A percentile compares a stretch with the other conserved stretches of the same genome.
Evolutionary conservation across 805 yeast genomes (phyloP).

Genomic region (Kuraishia piskuri): DNA sequence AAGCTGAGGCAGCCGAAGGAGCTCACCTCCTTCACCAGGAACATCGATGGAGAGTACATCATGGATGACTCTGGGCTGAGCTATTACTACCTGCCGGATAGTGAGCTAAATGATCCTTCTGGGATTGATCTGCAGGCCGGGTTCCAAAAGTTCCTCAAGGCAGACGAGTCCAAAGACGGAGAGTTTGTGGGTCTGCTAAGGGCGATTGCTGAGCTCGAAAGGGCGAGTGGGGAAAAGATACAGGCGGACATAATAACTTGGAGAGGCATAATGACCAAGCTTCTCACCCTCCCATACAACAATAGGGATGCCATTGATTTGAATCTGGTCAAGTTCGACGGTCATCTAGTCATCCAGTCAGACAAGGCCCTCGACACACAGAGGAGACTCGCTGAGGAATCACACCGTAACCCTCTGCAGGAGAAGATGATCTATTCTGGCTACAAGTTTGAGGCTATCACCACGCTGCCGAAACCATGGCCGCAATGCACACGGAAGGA

Average conservation of each 20-base stretch:
- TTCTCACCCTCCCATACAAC: slow-evolving; percentile 61
- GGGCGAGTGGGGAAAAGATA: slow-evolving; percentile 30
- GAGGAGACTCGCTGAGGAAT: slow-evolving; percentile 18
- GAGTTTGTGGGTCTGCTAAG: slow-evolving; percentile 48
- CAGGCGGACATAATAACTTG: slow-evolving; percentile 69
- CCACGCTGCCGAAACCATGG: slow-evolving; percentile 75
- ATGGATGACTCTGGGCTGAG: slow-evolving; percentile 46
- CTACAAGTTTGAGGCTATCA: slow-evolving; percentile 76
- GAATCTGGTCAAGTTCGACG: slow-evolving; percentile 65
- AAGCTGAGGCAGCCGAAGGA: slow-evolving; percentile 84
- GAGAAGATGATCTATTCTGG: slow-evolving; percentile 50
- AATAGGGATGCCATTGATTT: slow-evolving; percentile 47
- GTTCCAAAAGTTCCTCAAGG: slow-evolving; percentile 43
- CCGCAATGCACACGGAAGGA: slow-evolving; percentile 52
- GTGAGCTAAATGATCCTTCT: slow-evolving; percentile 43
- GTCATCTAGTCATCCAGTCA: slow-evolving; percentile 56
- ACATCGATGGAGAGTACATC: slow-evolving; percentile 41
- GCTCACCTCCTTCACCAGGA: slow-evolving; percentile 56
- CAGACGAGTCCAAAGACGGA: slow-evolving; percentile 49
- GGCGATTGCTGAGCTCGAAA: slow-evolving; percentile 51
- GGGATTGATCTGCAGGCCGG: slow-evolving; percentile 61
- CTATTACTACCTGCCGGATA: slow-evolving; percentile 80
- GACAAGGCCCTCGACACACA: slow-evolving; percentile 18
- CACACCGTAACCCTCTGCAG: background rate
- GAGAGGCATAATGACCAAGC: slow-evolving; percentile 74